Percentiles rank a stretch among this genome's conserved stretches.
phyloP scores from a whole-genome alignment of 352 stramenopile species.

The Globisporangium splendens region DNA sequence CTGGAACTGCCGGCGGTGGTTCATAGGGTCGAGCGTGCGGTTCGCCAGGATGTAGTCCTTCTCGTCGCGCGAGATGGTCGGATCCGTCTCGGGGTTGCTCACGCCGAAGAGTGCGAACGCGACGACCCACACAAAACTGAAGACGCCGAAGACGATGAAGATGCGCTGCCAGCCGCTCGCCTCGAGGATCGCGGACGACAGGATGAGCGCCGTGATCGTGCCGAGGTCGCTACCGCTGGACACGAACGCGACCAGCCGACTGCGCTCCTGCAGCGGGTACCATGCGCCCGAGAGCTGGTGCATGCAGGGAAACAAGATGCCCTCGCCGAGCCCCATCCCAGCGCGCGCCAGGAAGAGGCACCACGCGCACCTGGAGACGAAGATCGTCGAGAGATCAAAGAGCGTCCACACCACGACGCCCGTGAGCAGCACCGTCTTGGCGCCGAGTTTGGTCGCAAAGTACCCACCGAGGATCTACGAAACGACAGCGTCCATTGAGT shows the following conservation, averaged over 20 bases:
- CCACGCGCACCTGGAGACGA: slow-evolving; percentile 52
- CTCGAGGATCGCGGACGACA: slow-evolving; percentile 71
- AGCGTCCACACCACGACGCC: slow-evolving; percentile 83
- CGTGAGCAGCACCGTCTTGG: slow-evolving; percentile 68
- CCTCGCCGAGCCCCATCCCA: slow-evolving; percentile 82
- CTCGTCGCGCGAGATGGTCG: slow-evolving; percentile 53
- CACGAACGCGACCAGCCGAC: slow-evolving; percentile 73
- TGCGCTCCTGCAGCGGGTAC: slow-evolving; percentile 81
- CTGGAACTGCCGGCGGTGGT: slow-evolving; percentile 32
- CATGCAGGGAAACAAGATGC: slow-evolving; percentile 87
- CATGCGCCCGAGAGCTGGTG: slow-evolving; percentile 81
- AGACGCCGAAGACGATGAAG: slow-evolving; percentile 68
- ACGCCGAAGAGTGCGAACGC: slow-evolving; percentile 55
- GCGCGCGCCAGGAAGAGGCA: slow-evolving; percentile 74
- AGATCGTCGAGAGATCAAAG: slow-evolving; percentile 78
- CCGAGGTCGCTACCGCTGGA: slow-evolving; percentile 78
- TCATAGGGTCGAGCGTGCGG: slow-evolving; percentile 43
- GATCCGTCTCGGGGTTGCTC: slow-evolving; percentile 64
- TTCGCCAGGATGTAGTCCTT: slow-evolving; percentile 64
- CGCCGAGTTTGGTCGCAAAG: slow-evolving; percentile 60
- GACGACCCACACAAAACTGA: slow-evolving; percentile 77
- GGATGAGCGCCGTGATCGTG: slow-evolving; percentile 73
- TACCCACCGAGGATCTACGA: slow-evolving; percentile 72
- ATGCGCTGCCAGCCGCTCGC: slow-evolving; percentile 65
- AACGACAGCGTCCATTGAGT: neutral